Base-by-base conservation (phyloP, 208 protist genomes). In the Willaertia magna region DNA sequence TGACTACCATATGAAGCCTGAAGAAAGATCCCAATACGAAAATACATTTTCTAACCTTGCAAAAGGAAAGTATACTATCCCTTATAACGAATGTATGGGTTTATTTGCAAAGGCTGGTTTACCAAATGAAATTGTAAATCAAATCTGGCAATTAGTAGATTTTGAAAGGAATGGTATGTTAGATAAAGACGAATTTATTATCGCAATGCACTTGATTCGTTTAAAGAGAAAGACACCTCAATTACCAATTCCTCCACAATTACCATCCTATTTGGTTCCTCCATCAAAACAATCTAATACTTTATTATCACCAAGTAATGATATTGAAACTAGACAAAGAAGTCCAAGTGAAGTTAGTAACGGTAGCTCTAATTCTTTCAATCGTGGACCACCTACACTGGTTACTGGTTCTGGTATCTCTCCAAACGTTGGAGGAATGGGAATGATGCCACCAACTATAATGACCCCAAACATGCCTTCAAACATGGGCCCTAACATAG, bases 121-220 rank as follows among this genome's bases (percentile, higher is more conserved):
- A 34, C 55, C 55, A 34, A 67, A 67, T n/a, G 55, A 67, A 7
- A 67, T 67, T n/a, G 22, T 67, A 18, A 67, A 67, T 34, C 26
- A 16, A 40, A 81, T 81, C 34, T 81, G 14, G 9, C 76, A 40
- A 47, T 51, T 81, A 12, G 40, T 43, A 39, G 76, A 81, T 20
- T 81, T 81, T 81, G 76, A 81, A 51, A 81, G 22, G n/a, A 40
- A 81, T n/a, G 34, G 44, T 30, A 12, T 51, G 2, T 81, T 81
- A 43, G 76, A 81, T 43, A 46, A 40, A 14, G 76, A 81, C 2
- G 76, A 81, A 81, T 81, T 81, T 81, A 43, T 81, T 0, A 81
- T 81, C 51, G 76, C 76, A 3, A 42, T 81, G 20, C 76, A 81
- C 44, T 51, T 81, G 40, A 34, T 81, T n/a, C 0, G 76, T 26